Evolutionary conservation across 495 filamentous ascomycete species (phyloP), one percentile per base, ranked within the genome.

Genomic region (Oidiodendron maius): DNA sequence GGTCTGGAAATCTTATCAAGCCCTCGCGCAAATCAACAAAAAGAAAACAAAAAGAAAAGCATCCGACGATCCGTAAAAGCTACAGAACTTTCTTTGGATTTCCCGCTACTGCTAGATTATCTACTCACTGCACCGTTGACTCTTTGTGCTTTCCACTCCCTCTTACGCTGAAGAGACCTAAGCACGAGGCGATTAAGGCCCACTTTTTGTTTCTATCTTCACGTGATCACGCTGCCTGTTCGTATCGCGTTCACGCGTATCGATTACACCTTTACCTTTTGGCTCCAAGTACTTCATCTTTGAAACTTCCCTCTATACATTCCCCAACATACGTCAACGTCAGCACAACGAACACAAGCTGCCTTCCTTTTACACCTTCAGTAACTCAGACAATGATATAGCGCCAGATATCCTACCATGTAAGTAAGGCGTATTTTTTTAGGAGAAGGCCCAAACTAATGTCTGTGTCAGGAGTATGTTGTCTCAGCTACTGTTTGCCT

Each of bases 1-100:
- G 25, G 48, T n/a, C 47, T 48, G 21, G 47, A 55, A 42, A 51
- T 49, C 24, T 26, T 47, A 42, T 40, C 46, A 42, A 37, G 21
- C 18, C 44, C 40, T 39, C 21, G 12, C 42, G 12, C 25, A 44
- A 53, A n/a, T 20, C 5, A 30, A 30, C 26, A 5, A 30, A n/a
- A n/a, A n/a, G n/a, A n/a, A n/a, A 37, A 13, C n/a, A 32, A 32
- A 32, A n/a, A 32, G 8, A 15, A 13, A 30, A 43, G 8, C 42
- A 46, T 43, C 28, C 36, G 43, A 43, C 37, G 38, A 21, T 22
- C 38, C 21, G 13, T 41, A 24, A 48, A 53, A 40, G 51, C 51
- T 30, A 46, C 25, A 28, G 11, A 39, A 35, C 45, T 36, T 46
- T 38, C 22, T 20, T n/a, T 8, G 39, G 18, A 15, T 13, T 35